Base-by-base conservation (phyloP, 1,284 basidiomycete species). In the Thelephora terrestris region DNA sequence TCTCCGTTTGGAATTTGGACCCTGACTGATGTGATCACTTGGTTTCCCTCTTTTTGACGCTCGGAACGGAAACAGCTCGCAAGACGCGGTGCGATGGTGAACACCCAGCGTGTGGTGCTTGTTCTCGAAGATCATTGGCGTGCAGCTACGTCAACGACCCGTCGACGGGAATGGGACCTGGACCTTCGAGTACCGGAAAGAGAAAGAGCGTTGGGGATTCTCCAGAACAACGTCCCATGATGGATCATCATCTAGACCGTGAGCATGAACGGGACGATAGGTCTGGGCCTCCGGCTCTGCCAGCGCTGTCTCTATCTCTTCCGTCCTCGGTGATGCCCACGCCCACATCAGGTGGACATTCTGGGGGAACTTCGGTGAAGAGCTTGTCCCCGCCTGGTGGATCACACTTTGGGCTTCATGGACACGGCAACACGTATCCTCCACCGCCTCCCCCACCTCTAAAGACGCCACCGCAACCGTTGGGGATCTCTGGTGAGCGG, bases 71-170 rank as follows among this genome's bases (percentile, higher is more conserved):
- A 32, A 32, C 55, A 88, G 86, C 85, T 29, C 85, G 85, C 50
- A 89, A 89, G 67, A 89, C 86, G 16, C 82, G 85, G 61, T 89
- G 85, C 57, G 85, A 89, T 62, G 85, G 85, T 39, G 80, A 73
- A 18, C 83, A 85, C 59, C 85, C 85, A 27, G 74, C 81, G 25
- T 89, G 85, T 61, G 77, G 82, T 50, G 85, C 84, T 63, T 89
- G 85, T 63, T 75, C 79, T 49, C 79, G 84, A 51, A 71, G 86
- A 53, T 74, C 74, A 42, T 67, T 88, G 59, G 70, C 75, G 46
- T 89, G 85, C 70, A 85, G 80, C 62, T 89, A 89, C 64, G 81
- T 81, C 34, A 83, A 85, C 58, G 83, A 87, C 54, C 61, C 71
- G 35, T 62, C 60, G 45, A 10, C 14, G 29, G 29, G 29, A 14